Evolutionary conservation across 495 filamentous ascomycete genomes (phyloP), one percentile per base, ranked within the genome.

Genomic region (Aspergillus incahuasiensis): DNA sequence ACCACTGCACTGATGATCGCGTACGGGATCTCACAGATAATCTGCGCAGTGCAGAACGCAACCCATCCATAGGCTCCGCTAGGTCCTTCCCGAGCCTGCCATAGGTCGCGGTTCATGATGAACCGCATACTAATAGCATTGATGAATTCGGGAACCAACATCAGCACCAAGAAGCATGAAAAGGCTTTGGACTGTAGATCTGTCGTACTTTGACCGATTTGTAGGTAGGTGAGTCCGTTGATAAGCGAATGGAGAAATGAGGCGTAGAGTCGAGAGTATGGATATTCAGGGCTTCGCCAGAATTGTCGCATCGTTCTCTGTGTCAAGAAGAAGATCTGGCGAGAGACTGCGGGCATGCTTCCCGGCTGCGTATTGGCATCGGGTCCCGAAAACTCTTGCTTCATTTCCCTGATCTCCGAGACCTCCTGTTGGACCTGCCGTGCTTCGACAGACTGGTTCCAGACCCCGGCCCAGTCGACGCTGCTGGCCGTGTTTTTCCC

Each of bases 151-250:
- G 87, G 85, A 0, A 87, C 86, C 3, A 91, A 73, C 52, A 91
- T 84, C n/a, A 86, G 85, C 53, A 87, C 77, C 63, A 90, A 82
- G 73, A 95, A 94, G 66, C 88, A 86, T 56, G 89, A 82, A 67
- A 94, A 95, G 44, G 92, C 81, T 57, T 83, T 84, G 65, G 90
- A 86, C 62, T 94, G 87, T 9, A 92, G 74, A 15, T 82, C 84
- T 0, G 82, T 72, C 6, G 82, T 75, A 11, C 83, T 84, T 52
- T 89, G 65, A 60, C 87, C 83, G 13, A 91, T 80, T 30, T 86
- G 76, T 21, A 91, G 77, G 62, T 83, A 95, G 20, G 83, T 85
- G 18, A 95, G 76, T 28, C 90, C 89, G 16, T 88, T 91, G 54
- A 94, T 68, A 11, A 95, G 67, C 3, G 87, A 83, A 56, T 92